Evolutionary conservation across 495 filamentous ascomycete genomes (phyloP), one percentile per base, ranked within the genome.

Genomic region (Aspergillus wentii): DNA sequence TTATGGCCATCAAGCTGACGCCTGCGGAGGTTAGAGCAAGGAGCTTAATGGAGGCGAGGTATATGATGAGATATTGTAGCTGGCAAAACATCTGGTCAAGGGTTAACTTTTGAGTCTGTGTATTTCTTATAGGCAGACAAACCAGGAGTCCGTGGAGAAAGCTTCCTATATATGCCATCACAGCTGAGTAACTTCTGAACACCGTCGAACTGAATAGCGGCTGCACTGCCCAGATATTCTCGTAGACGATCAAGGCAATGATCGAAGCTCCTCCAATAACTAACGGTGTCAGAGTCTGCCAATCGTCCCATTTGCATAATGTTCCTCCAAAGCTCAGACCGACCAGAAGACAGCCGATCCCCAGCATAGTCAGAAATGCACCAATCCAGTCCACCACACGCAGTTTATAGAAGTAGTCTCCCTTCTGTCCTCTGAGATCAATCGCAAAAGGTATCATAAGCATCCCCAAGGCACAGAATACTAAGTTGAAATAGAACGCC

Each of bases 41-140:
- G 33, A 63, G 72, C 38, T 77, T 75, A 18, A 83, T 70, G 7
- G 76, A 71, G 35, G 78, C 61, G 49, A 80, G 81, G 55, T 81
- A 88, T 16, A 88, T 64, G 0, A 82, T 71, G 20, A 82, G 57
- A 35, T 75, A 82, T 46, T 85, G 82, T 0, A 89, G 46, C 0
- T 69, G 64, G 30, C 49, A 41, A 28, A 66, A 66, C 11, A 74
- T 52, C 43, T 72, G 48, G 0, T 36, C 17, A 2, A 9, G 48
- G n/a, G 37, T 3, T n/a, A 20, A 34, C 39, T 52, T 43, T 20
- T 18, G 16, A 21, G 26, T 28, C 9, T 25, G 30, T 30, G 32
- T 13, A 27, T 7, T 37, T 10, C 3, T 11, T n/a, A 16, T 15
- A 18, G 6, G 13, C 28, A 11, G 11, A 80, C 46, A 41, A 36